A percentile compares a stretch with the other conserved stretches of the same genome.
phyloP scores from a whole-genome alignment of 495 filamentous ascomycete genomes.

The Staphylotrichum tortipilum region DNA sequence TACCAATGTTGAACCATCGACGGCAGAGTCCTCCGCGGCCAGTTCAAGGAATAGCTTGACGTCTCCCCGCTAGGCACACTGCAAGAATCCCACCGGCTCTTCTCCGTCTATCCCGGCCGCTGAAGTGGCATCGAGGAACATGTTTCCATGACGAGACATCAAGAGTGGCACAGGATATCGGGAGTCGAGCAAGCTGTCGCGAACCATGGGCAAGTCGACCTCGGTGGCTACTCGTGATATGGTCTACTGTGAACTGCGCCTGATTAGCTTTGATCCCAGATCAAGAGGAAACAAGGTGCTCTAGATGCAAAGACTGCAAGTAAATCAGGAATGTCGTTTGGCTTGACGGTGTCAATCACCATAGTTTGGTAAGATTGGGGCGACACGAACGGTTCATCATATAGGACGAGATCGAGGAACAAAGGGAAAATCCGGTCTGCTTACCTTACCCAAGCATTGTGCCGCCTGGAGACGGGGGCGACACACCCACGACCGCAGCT shows the following conservation, averaged over 20 bases:
- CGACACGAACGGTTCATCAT: constrained; percentile 83
- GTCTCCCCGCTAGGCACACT: no score
- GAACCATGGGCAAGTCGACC: no score
- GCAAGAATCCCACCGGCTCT: no score
- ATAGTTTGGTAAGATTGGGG: constrained; percentile 79
- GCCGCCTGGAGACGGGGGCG: neutral
- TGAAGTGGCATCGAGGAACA: no score
- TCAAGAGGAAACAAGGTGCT: neutral
- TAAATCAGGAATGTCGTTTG: constrained; percentile 78
- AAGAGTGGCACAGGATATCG: constrained; percentile 54
- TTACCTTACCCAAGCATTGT: constrained; percentile 22
- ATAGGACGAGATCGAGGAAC: constrained; percentile 20
- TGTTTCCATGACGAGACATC: no score
- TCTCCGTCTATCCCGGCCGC: no score
- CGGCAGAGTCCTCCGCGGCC: no score
- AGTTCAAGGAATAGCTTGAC: no score
- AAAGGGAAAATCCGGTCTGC: constrained; percentile 1
- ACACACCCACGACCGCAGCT: no score
- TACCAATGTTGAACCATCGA: no score
- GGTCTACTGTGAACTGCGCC: constrained; percentile 11
- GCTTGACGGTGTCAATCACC: constrained; percentile 87
- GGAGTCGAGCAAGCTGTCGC: neutral
- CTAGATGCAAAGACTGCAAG: neutral
- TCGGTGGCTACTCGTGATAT: no score
- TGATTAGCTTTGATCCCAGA: constrained; percentile 10